Base-by-base conservation (phyloP, 352 stramenopile species). In the Phytophthora podocarpi region DNA sequence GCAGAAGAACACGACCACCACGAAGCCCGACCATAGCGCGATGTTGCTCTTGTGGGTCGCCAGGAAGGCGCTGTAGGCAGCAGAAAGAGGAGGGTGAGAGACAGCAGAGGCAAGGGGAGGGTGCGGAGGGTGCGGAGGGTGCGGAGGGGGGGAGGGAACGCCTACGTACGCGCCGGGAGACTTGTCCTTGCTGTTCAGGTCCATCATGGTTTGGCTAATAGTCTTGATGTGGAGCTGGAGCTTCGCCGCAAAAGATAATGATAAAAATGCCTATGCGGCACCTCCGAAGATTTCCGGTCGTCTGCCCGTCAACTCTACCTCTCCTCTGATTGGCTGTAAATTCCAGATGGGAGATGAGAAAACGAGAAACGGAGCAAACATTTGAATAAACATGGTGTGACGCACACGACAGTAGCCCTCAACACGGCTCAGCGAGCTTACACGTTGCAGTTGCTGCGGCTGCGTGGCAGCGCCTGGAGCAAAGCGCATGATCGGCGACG, bases 21-120 rank as follows among this genome's bases (percentile, higher is more conserved):
- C 93, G 67, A 99, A 98, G 50, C 83, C 95, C 64, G 89, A 97
- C 97, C 97, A 99, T 31, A 98, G 85, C 20, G 94, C 82, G 31
- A 98, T 97, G 78, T 99, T 98, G 69, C 87, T 93, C 73, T 98
- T 98, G 71, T 98, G 83, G 27, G 85, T 89, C 37, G 74, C 80
- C 64, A 96, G 30, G 68, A 93, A 91, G 31, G 76, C 71, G 42
- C 82, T 93, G 45, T 5, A 32, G 2, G 15, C 8, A 28, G 12
- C 43, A 32, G 28, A 37, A 52, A 28, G 7, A n/a, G 11, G 16
- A 43, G 12, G 3, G 11, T 48, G 16, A 62, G 37, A 7, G 6
- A 10, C 18, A 23, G 10, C 30, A 26, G 13, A 70, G 3, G 2
- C 8, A 37, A 3, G 16, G n/a, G 21, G 10, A 28, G 30, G 11